phyloP scores from a whole-genome alignment of 2,329 filamentous ascomycete genomes.

The Colletotrichum euphorbiae region DNA sequence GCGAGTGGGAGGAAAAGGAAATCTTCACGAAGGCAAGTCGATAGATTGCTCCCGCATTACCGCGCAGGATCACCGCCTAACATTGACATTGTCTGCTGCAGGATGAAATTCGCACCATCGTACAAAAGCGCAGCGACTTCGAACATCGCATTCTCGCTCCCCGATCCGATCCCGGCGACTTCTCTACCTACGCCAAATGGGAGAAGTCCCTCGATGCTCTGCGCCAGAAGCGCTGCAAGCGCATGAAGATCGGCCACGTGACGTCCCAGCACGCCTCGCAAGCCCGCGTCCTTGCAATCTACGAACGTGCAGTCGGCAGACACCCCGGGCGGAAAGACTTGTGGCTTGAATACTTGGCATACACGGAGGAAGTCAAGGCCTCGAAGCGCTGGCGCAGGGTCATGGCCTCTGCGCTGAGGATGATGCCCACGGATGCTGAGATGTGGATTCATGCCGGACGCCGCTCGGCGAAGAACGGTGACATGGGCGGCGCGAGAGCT shows the following conservation, averaged over 20 bases:
- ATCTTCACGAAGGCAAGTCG: constrained; percentile 78
- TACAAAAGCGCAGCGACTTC: constrained; percentile 90
- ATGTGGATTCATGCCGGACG: constrained; percentile 90
- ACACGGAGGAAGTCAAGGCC: constrained; percentile 76
- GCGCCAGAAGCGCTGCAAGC: constrained; percentile 83
- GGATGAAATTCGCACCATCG: constrained; percentile 91
- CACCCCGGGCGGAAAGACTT: constrained; percentile 84
- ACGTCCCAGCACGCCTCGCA: constrained; percentile 78
- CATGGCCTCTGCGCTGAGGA: constrained; percentile 77
- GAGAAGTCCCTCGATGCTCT: constrained; percentile 78
- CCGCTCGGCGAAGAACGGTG: constrained; percentile 80
- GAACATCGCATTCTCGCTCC: constrained; percentile 91
- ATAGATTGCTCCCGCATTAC: constrained; percentile 42
- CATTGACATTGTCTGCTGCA: constrained; percentile 50
- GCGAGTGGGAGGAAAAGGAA: constrained; percentile 90
- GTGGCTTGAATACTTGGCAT: constrained; percentile 92
- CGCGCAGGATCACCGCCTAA: constrained; percentile 3
- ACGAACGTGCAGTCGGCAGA: constrained; percentile 86
- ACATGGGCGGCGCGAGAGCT: constrained; percentile 86
- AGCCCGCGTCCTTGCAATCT: constrained; percentile 86
- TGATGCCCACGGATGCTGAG: constrained; percentile 85
- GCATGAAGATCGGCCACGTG: constrained; percentile 78
- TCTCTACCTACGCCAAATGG: constrained; percentile 83
- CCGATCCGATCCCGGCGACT: constrained; percentile 81
- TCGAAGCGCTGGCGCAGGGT: constrained; percentile 74